Evolutionary conservation across 345 rosid genomes (phyloP).

Genomic region (Melaleuca quinquenervia): DNA sequence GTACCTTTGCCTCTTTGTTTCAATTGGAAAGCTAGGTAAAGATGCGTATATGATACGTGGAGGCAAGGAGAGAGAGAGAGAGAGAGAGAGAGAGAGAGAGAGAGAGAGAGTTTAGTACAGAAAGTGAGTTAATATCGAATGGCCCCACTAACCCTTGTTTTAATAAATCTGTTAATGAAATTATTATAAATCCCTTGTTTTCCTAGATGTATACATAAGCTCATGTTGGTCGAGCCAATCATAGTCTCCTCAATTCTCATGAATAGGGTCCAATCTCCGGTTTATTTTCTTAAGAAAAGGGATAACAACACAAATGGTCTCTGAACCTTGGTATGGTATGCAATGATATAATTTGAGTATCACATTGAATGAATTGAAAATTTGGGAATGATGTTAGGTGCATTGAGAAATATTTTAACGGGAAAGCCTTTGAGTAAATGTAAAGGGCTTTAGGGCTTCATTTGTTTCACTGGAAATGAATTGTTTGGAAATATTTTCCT

Average conservation of each 20-base stretch:
- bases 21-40: not conserved
- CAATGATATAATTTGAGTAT: rapidly evolving
- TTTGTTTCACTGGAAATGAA: too few relatives aligned
- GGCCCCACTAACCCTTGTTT: not conserved
- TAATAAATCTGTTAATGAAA: not conserved
- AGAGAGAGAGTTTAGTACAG: not conserved
- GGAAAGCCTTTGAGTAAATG: too few relatives aligned
- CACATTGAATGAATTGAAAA: rapidly evolving
- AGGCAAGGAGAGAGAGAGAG: not conserved
- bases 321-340: not conserved
- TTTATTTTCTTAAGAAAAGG: not conserved
- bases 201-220: not conserved
- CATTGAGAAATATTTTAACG: too few relatives aligned
- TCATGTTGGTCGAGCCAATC: not conserved
- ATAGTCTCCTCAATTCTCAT: not conserved
- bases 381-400: too few relatives aligned
- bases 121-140: not conserved
- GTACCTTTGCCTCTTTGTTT: not conserved
- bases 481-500: too few relatives aligned
- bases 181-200: not conserved
- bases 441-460: too few relatives aligned
- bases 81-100: not conserved
- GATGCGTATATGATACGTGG: not conserved
- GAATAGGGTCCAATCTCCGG: not conserved
- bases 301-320: not conserved